Evolutionary conservation across 75 land plant species (phyloP), one percentile per base, ranked within the genome.

Genomic region (Picea sitchensis): DNA sequence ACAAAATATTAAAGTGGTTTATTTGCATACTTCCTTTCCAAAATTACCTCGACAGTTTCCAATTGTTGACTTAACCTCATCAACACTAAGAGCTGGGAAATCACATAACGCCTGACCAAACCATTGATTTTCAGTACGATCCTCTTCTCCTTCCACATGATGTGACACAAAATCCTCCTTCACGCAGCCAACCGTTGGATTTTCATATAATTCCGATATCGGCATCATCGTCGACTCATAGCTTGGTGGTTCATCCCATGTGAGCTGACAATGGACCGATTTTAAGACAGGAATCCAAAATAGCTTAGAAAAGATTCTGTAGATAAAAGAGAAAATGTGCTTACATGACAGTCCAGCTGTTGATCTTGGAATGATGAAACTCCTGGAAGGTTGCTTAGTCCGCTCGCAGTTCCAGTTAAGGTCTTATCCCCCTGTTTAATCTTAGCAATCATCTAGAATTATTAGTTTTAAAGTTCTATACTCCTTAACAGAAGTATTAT

Each of bases 51-150:
- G 44, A 14, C 14, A 14, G 5, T 20, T 68, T 15, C 79, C 41
- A 74, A 31, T 75, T 13, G 32, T 20, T 32, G n/a, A 26, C 32
- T 60, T 67, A 84, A 96, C 99, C 99, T 96, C 99, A 82, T 96
- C 99, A 87, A 94, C 99, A 31, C 99, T 93, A 80, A 97, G 98
- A 47, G 99, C 97, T 79, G 95, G 88, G 83, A 96, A 96, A 81
- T 96, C 99, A 82, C 94, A 96, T 1, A 96, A 81, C 61, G 97
- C 99, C 76, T 82, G 88, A 61, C 99, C 98, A 84, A 80, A 81
- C 76, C 92, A 91, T 15, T 91, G 86, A 77, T 87, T 93, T 41
- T 87, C 90, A 15, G 88, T 82, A 78, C 86, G 78, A 44, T 56
- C 59, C 41, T 89, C 88, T 14, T 77, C 83, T 63, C 68, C 76